These are phyloP conservation scores for Penicillium concentricum DNA, from an alignment of 2,329 filamentous ascomycete species.

Conservation along the genomic window DNA sequence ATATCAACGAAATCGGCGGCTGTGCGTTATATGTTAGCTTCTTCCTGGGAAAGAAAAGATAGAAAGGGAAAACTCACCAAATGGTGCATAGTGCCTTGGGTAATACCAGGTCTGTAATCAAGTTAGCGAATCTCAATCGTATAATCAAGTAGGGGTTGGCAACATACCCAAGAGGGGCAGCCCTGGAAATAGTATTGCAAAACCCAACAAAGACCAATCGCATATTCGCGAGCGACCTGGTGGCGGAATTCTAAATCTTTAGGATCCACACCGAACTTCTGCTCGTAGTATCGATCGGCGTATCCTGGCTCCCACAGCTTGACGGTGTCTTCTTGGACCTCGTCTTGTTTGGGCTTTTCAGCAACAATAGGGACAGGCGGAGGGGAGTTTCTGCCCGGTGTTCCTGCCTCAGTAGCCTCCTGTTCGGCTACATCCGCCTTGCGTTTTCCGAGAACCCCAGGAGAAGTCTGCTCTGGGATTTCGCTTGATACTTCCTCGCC, in stretches of 20 bases:
- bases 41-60: not conserved
- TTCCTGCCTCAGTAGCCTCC: conserved; percentile 52
- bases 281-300: conserved; percentile 91
- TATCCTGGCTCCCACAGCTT: conserved; percentile 95
- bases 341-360: conserved; percentile 54
- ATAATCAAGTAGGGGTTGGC: not conserved
- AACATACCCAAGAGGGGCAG: conserved; percentile 76
- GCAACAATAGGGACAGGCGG: conserved; percentile 50
- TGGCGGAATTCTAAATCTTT: conserved; percentile 82
- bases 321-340: conserved; percentile 74
- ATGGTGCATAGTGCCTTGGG: conserved; percentile 96
- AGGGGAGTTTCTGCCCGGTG: conserved; percentile 61
- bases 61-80: conserved; percentile 39
- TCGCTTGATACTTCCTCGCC: conserved; percentile 27
- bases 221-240: conserved; percentile 85
- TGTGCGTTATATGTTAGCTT: conserved; percentile 6
- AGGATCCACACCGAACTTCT: conserved; percentile 85
- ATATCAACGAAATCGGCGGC: conserved; percentile 90
- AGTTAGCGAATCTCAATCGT: not conserved
- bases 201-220: conserved; percentile 93
- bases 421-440: conserved; percentile 71
- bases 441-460: conserved; percentile 47
- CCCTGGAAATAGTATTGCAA: conserved; percentile 97
- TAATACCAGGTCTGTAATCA: conserved; percentile 78
- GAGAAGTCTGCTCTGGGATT: conserved; percentile 29